A percentile compares a stretch with the other conserved stretches of the same genome.
phyloP scores from a whole-genome alignment of 2,329 filamentous ascomycete species.

The Aschersonia sp. region DNA sequence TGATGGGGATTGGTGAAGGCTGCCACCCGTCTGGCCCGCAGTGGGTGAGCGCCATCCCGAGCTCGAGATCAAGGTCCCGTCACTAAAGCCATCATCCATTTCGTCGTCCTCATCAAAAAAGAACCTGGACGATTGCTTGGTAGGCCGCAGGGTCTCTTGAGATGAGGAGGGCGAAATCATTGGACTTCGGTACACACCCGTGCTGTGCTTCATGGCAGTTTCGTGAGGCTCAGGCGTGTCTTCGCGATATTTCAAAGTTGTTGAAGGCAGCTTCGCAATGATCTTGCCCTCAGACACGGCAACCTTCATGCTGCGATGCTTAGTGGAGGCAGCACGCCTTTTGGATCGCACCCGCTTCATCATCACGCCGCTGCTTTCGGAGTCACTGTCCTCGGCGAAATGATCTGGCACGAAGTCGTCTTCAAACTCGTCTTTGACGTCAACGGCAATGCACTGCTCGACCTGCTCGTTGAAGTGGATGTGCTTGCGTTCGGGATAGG shows the following conservation, averaged over 20 bases:
- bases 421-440: slow-evolving; percentile 67
- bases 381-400: slow-evolving; percentile 47
- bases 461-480: slow-evolving; percentile 97
- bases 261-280: slow-evolving; percentile 77
- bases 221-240: slow-evolving; percentile 56
- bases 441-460: slow-evolving; percentile 87
- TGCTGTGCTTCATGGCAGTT: slow-evolving; percentile 48
- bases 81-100: slow-evolving; percentile 37
- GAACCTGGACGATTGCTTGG: slow-evolving; percentile 50
- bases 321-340: slow-evolving; percentile 35
- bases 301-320: slow-evolving; percentile 20
- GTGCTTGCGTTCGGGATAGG: slow-evolving; percentile 59
- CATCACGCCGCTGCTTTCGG: slow-evolving; percentile 70
- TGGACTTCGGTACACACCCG: slow-evolving; percentile 29
- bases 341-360: slow-evolving; percentile 55
- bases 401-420: slow-evolving; percentile 46
- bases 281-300: slow-evolving; percentile 58
- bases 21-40: slow-evolving; percentile 10
- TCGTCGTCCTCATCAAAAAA: slow-evolving; percentile 46
- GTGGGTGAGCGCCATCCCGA: slow-evolving; percentile 18
- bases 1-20: slow-evolving; percentile 33
- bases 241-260: slow-evolving; percentile 70
- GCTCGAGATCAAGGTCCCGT: slow-evolving; percentile 13
- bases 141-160: slow-evolving; percentile 65
- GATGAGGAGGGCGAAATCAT: slow-evolving; percentile 60